Percentiles rank a stretch among this genome's conserved stretches.
Conservation (phyloP, 2,329 filamentous ascomycete species). For the Furcasterigmium sp. region DNA sequence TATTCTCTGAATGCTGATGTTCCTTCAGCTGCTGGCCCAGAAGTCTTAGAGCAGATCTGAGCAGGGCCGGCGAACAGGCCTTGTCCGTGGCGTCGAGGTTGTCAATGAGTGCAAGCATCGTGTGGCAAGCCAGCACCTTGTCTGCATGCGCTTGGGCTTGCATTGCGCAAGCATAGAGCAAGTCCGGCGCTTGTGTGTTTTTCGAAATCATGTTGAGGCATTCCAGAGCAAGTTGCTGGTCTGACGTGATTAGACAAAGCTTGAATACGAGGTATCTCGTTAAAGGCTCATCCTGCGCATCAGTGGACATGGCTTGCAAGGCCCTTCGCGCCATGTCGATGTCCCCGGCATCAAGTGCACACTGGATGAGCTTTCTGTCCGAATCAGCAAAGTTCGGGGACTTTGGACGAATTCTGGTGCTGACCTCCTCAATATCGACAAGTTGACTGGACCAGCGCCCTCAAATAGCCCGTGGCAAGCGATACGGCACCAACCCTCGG, state of each 20-base stretch:
- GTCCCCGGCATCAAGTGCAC: conserved; percentile 56
- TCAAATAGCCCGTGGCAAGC: conserved; percentile 64
- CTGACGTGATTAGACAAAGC: conserved; percentile 54
- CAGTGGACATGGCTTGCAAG: conserved; percentile 54
- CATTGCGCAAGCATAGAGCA: conserved; percentile 74
- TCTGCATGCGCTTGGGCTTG: conserved; percentile 67
- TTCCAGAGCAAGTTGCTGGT: conserved; percentile 53
- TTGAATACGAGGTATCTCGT: conserved; percentile 75
- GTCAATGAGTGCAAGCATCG: conserved; percentile 49
- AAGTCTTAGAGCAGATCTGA: not conserved
- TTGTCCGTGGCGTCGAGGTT: conserved; percentile 21
- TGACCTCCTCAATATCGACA: conserved; percentile 63
- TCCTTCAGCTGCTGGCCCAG: not conserved
- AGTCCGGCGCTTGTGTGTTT: conserved; percentile 49
- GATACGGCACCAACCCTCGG: conserved; percentile 67
- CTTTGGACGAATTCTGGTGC: conserved; percentile 1
- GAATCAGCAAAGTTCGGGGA: conserved; percentile 13
- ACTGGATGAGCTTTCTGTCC: conserved; percentile 66
- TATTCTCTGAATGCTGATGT: not conserved
- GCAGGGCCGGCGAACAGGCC: conserved; percentile 48
- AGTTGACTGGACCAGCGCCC: conserved; percentile 60
- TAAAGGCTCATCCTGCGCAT: conserved; percentile 53
- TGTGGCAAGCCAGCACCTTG: conserved; percentile 45
- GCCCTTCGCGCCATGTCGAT: conserved; percentile 46
- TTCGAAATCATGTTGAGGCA: conserved; percentile 58